Evolutionary conservation across 2,329 filamentous ascomycete species (phyloP), one percentile per base, ranked within the genome.

Genomic region (Exophiala viscosa): DNA sequence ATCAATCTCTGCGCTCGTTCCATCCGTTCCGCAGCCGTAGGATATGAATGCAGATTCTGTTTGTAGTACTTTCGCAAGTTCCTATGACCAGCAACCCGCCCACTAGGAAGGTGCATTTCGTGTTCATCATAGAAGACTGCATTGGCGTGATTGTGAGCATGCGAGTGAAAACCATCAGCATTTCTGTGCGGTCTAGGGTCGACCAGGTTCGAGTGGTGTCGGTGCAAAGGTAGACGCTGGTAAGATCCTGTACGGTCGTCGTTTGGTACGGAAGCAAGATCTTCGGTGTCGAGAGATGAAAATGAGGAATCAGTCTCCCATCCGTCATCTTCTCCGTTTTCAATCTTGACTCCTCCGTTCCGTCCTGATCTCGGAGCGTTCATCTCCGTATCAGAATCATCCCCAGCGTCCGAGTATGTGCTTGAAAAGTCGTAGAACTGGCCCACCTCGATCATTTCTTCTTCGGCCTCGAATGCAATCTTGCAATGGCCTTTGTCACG

Each of bases 351-450:
- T 11, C 87, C 88, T 20, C 72, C 76, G 45, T 73, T 73, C 10
- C 72, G 70, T 28, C 70, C 74, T 11, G 80, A 76, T 7, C 71
- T 73, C 35, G 75, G 73, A 23, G 69, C 67, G n/a, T 74, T 74
- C 18, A 73, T 76, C 45, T 79, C 79, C 10, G 76, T 77, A 17
- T 84, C 82, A 5, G 82, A 81, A 1, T 81, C 82, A 13, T 81
- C 75, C 6, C 80, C 88, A 9, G 79, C 83, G 64, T 97, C 93
- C 0, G 90, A 93, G 69, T 99, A 99, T 1, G 93, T 96, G 72
- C 88, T 88, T 60, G 88, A 82, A 79, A 99, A 99, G 67, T 99
- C 93, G 71, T 99, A 99, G 70, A 89, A 96, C 60, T 97, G 89
- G 51, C 93, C 93, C 65, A 99, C 89, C 50, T 95, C 90, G 28